A percentile compares a stretch with the other conserved stretches of the same genome.
Evolutionary conservation across 169 alveolate species (phyloP).

Genomic region (Eimeria sp.): DNA sequence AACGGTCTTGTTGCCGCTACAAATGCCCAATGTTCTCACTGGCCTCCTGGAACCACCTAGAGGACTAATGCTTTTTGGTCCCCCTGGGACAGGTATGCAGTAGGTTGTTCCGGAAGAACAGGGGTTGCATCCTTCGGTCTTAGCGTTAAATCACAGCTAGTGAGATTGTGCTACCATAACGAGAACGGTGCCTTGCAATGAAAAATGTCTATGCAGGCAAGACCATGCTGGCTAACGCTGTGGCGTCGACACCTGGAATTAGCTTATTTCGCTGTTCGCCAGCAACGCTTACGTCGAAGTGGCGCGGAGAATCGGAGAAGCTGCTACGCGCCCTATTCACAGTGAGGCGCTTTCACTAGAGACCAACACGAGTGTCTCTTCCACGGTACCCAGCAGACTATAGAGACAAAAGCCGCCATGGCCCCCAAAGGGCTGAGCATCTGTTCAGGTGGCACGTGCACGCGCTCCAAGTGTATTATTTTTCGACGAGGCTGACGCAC

Average conservation of each 20-base stretch:
- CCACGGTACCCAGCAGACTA: neutral
- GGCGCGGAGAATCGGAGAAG: constrained; percentile 97
- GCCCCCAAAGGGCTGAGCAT: neutral
- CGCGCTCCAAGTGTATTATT: constrained; percentile 96
- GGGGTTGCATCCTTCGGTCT: neutral
- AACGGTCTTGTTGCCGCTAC: constrained; percentile 95
- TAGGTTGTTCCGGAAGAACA: neutral
- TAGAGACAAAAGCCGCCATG: neutral
- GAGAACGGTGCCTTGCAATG: neutral
- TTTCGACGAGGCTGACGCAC: constrained; percentile 96
- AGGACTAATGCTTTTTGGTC: constrained; percentile 97
- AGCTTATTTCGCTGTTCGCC: constrained; percentile 96
- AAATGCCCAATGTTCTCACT: constrained; percentile 94
- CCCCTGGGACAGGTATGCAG: constrained; percentile 95
- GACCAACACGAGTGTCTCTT: neutral
- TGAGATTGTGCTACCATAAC: neutral
- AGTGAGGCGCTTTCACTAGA: neutral
- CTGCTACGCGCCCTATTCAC: constrained; percentile 88
- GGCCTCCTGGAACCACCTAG: constrained; percentile 96
- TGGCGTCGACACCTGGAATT: constrained; percentile 96
- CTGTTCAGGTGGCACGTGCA: constrained; percentile 94
- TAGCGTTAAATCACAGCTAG: neutral
- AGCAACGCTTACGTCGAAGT: constrained; percentile 95
- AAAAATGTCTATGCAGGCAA: constrained; percentile 86
- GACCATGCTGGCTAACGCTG: constrained; percentile 97